A percentile compares a stretch with the other conserved stretches of the same genome.
These are phyloP conservation scores for Mycocentrospora acerina DNA, from an alignment of 2,329 filamentous ascomycete species.

Conservation along the genomic window DNA sequence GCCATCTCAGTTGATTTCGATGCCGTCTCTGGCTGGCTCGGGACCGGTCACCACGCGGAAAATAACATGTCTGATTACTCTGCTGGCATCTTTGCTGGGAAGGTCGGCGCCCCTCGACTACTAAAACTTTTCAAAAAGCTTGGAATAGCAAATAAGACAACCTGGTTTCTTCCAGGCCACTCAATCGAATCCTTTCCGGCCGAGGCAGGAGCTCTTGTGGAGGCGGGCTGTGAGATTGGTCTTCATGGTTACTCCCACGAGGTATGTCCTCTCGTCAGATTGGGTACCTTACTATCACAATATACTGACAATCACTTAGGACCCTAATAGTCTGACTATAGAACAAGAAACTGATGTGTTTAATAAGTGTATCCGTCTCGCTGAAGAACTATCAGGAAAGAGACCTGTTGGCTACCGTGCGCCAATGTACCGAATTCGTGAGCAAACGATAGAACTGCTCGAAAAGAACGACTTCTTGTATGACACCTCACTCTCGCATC, in stretches of 20 bases:
- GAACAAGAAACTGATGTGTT: slow-evolving; percentile 55
- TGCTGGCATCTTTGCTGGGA: slow-evolving; percentile 57
- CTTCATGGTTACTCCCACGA: slow-evolving; percentile 55
- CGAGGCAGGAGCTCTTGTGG: slow-evolving; percentile 53
- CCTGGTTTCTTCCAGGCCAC: slow-evolving; percentile 64
- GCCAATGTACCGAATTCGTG: slow-evolving; percentile 54
- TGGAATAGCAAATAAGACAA: slow-evolving; percentile 54
- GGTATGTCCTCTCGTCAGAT: slow-evolving; percentile 11
- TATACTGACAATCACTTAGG: slow-evolving; percentile 4
- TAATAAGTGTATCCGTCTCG: slow-evolving; percentile 50
- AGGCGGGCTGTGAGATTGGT: slow-evolving; percentile 57
- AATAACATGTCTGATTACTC: slow-evolving; percentile 60
- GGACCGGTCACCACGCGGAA: slow-evolving; percentile 55
- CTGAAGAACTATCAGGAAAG: slow-evolving; percentile 47
- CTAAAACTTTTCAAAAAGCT: slow-evolving; percentile 57
- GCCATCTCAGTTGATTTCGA: slow-evolving; percentile 56
- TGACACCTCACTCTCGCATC: slow-evolving; percentile 53
- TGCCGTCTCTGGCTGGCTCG: slow-evolving; percentile 61
- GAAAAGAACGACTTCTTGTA: slow-evolving; percentile 54
- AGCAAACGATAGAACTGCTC: slow-evolving; percentile 51
- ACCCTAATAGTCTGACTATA: slow-evolving; percentile 48
- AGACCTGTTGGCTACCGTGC: slow-evolving; percentile 54
- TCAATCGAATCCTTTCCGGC: slow-evolving; percentile 59
- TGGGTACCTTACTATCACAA: too few relatives aligned
- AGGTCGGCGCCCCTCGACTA: slow-evolving; percentile 59